Percentiles rank a stretch among this genome's conserved stretches.
phyloP scores from a whole-genome alignment of 2,329 filamentous ascomycete genomes.

The Dothistroma septosporum region DNA sequence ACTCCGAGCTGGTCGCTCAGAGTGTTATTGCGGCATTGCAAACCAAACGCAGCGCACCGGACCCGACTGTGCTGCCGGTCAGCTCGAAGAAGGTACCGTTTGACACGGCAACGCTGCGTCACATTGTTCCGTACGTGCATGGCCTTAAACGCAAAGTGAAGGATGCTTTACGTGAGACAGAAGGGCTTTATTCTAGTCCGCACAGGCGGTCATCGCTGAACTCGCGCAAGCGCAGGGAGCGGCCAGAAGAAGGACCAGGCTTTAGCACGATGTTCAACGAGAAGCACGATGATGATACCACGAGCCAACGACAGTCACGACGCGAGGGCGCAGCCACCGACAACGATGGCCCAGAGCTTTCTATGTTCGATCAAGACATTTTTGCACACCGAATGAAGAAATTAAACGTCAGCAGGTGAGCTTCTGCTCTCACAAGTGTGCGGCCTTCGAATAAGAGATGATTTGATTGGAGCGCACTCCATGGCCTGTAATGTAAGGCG shows the following conservation, averaged over 20 bases:
- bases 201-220: slow-evolving; percentile 17
- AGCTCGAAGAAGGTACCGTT: slow-evolving; percentile 57
- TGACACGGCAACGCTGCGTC: slow-evolving; percentile 60
- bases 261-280: slow-evolving; percentile 35
- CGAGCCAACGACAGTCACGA: slow-evolving; percentile 21
- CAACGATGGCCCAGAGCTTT: slow-evolving; percentile 24
- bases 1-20: slow-evolving; percentile 57
- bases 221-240: neutral
- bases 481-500: neutral
- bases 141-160: slow-evolving; percentile 48
- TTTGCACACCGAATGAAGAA: slow-evolving; percentile 18
- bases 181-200: slow-evolving; percentile 47
- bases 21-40: slow-evolving; percentile 60
- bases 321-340: slow-evolving; percentile 27
- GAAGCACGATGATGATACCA: slow-evolving; percentile 18
- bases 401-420: slow-evolving; percentile 16
- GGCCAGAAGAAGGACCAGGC: slow-evolving; percentile 32
- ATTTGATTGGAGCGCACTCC: slow-evolving; percentile 2
- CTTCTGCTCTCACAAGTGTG: slow-evolving; percentile 1
- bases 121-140: slow-evolving; percentile 55
- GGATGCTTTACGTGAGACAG: slow-evolving; percentile 45
- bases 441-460: neutral
- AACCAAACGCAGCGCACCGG: slow-evolving; percentile 27
- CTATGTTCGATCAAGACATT: slow-evolving; percentile 10
- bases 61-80: slow-evolving; percentile 26